Percentiles rank a stretch among this genome's conserved stretches.
phyloP scores from a whole-genome alignment of 129 eudicot species.

The Deinandra increscens region DNA sequence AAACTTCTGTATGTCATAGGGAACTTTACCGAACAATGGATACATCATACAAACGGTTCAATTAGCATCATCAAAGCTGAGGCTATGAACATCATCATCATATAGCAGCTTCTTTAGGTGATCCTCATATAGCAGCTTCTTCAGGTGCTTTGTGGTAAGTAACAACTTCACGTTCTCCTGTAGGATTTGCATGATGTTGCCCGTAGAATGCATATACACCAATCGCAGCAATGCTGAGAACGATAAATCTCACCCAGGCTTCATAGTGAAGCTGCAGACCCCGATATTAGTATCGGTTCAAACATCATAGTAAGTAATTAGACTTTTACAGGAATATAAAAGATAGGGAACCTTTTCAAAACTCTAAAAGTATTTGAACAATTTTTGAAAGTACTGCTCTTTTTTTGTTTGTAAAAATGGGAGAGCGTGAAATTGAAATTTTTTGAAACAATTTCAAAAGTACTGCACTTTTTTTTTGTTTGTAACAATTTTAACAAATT shows the following conservation, averaged over 20 bases:
- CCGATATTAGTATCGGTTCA: constrained; percentile 20
- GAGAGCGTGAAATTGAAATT: too few relatives aligned
- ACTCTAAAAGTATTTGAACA: too few relatives aligned
- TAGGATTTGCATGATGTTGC: constrained; percentile 79
- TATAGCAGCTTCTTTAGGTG: constrained; percentile 61
- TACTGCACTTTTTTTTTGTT: too few relatives aligned
- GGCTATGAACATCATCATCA: constrained; percentile 15
- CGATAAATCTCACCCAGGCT: constrained; percentile 87
- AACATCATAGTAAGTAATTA: not conserved
- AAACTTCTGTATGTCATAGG: not conserved
- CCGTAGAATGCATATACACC: constrained; percentile 82
- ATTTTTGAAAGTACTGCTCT: too few relatives aligned
- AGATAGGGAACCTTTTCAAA: not conserved
- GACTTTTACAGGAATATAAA: not conserved
- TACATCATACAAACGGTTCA: not conserved
- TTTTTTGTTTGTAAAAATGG: too few relatives aligned
- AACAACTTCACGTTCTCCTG: constrained; percentile 49
- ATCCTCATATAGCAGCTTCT: constrained; percentile 51
- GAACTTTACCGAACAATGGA: not conserved
- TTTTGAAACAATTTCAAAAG: too few relatives aligned
- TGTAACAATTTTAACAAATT: too few relatives aligned
- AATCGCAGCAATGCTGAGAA: constrained; percentile 58
- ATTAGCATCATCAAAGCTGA: constrained; percentile 8
- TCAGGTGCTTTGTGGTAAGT: constrained; percentile 63
- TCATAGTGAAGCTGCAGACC: constrained; percentile 81